These are phyloP conservation scores for Bauhinia variegata DNA, from an alignment of 306 rosid species.

Conservation along the genomic window DNA sequence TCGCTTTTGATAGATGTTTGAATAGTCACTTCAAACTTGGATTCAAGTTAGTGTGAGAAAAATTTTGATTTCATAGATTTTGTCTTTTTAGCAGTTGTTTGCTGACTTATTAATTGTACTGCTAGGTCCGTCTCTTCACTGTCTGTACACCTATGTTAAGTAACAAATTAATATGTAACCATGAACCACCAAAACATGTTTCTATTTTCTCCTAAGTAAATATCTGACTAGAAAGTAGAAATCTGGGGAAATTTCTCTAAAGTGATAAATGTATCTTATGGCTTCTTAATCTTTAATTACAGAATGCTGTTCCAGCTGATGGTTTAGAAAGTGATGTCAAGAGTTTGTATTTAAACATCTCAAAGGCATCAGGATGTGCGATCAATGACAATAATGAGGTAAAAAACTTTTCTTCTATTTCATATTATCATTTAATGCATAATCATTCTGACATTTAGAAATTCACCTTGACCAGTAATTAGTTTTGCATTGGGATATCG, in stretches of 20 bases:
- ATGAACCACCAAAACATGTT: not conserved
- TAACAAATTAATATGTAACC: not conserved
- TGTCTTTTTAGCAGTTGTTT: not conserved
- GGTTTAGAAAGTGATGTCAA: conserved; percentile 52
- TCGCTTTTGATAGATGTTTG: not conserved
- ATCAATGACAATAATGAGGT: conserved; percentile 57
- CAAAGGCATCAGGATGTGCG: conserved; percentile 43
- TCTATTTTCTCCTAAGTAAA: not conserved
- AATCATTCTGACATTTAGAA: not conserved
- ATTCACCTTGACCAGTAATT: not conserved
- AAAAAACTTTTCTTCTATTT: conserved; percentile 21
- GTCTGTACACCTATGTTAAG: not conserved
- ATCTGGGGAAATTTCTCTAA: conserved; percentile 11
- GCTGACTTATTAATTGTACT: not conserved
- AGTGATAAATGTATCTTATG: conserved; percentile 23
- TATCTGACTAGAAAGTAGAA: not conserved
- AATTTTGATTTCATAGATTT: not conserved
- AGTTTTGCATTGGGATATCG: not conserved
- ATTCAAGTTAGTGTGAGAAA: not conserved
- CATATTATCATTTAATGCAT: not conserved
- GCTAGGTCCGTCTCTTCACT: not conserved
- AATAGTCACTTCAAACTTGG: not conserved
- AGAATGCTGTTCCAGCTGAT: conserved; percentile 57
- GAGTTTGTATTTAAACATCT: conserved; percentile 50
- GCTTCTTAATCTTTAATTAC: conserved; percentile 44